phyloP scores from a whole-genome alignment of 1,139 yeast genomes.

The Candida neerlandica region DNA sequence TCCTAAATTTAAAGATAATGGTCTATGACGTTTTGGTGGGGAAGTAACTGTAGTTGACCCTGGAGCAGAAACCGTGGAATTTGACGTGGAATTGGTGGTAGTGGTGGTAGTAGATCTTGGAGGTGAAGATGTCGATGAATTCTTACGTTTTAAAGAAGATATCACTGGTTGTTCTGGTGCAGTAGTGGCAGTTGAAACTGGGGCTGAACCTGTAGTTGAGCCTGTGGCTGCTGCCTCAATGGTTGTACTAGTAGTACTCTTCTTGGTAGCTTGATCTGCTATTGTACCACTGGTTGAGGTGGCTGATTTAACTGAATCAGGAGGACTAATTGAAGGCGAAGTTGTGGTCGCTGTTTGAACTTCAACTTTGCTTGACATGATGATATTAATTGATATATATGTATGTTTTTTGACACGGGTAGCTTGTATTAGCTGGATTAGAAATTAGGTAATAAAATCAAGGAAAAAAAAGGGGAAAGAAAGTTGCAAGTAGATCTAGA shows the following conservation, averaged over 20 bases:
- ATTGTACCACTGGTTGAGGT: too few relatives aligned
- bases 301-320: slow-evolving; percentile 3
- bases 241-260: not conserved
- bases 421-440: too few relatives aligned
- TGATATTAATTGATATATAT: not conserved
- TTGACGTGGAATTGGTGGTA: not conserved
- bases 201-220: not conserved
- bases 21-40: slow-evolving; percentile 26
- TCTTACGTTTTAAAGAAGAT: slow-evolving; percentile 1
- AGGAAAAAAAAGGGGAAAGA: not conserved
- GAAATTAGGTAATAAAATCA: not conserved
- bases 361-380: slow-evolving; percentile 10
- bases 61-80: slow-evolving; percentile 1
- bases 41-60: not conserved
- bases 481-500: not conserved
- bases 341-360: slow-evolving; percentile 1
- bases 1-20: slow-evolving; percentile 18
- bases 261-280: not conserved
- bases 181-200: not conserved
- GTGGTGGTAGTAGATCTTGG: slow-evolving; percentile 3
- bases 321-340: slow-evolving; percentile 2
- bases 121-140: slow-evolving; percentile 2
- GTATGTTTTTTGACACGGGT: too few relatives aligned
- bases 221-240: not conserved
- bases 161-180: not conserved